A percentile compares a stretch with the other conserved stretches of the same genome.
Evolutionary conservation across 2,329 filamentous ascomycete species (phyloP).

Genomic region (Coleophoma crateriformis): DNA sequence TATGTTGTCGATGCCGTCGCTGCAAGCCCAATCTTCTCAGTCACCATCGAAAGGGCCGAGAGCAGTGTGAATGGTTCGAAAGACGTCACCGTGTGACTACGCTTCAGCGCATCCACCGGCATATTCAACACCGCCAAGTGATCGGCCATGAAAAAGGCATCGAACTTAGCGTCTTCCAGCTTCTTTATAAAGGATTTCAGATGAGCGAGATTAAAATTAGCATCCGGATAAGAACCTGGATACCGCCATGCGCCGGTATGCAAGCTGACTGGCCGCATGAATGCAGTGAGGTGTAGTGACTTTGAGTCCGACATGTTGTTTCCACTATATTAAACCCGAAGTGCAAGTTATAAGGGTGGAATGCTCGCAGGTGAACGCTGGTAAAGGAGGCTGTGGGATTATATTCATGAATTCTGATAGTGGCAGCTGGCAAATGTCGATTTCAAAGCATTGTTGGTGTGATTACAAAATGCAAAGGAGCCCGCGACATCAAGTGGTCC

Average conservation of each 20-base stretch:
- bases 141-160: constrained; percentile 62
- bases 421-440: neutral
- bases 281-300: constrained; percentile 48
- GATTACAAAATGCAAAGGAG: constrained; percentile 5
- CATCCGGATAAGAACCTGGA: constrained; percentile 55
- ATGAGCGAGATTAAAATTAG: constrained; percentile 53
- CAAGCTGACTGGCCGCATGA: constrained; percentile 44
- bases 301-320: constrained; percentile 4
- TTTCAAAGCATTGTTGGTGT: neutral
- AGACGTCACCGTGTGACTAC: constrained; percentile 56
- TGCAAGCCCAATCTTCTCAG: constrained; percentile 58
- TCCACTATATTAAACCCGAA: neutral
- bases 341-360: neutral
- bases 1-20: constrained; percentile 63
- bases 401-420: neutral
- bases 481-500: neutral
- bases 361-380: neutral
- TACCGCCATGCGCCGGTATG: constrained; percentile 52
- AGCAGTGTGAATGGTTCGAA: constrained; percentile 59
- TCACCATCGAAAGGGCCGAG: constrained; percentile 61
- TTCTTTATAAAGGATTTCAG: constrained; percentile 54
- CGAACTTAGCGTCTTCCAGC: constrained; percentile 54
- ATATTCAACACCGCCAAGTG: constrained; percentile 53
- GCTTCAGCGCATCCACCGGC: constrained; percentile 49
- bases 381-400: neutral